Evolutionary conservation across 1,284 basidiomycete species (phyloP), one percentile per base, ranked within the genome.

Genomic region (Meira nashicola): DNA sequence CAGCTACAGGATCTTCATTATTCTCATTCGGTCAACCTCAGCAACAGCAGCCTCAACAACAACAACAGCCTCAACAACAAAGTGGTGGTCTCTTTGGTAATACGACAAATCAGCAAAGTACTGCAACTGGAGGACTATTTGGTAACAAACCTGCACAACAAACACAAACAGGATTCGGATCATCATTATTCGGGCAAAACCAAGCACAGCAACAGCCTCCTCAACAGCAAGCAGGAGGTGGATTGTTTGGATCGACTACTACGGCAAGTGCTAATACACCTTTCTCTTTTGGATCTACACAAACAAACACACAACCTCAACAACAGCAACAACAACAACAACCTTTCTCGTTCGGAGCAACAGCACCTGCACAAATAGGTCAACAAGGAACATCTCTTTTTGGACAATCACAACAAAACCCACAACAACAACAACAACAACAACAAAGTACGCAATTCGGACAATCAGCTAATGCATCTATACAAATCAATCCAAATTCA

Each of bases 371-470:
- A 14, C 14, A 15, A 23, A 48, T 2, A 8, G 21, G 21, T 19
- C 46, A 48, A 48, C 46, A 48, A 25, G 21, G 46, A 15, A 8
- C 46, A 23, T 48, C 46, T 7, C 21, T 48, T 5, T 48, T 48
- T 25, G 53, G 58, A 17, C 63, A 60, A 17, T 44, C 57, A 39
- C 59, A 62, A 44, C 57, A 55, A 19, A 47, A 49, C 37, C 63
- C 56, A 25, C 62, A 64, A 39, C 54, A 50, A 15, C 59, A 58
- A 37, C 56, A 64, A 9, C 63, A 61, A 15, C 38, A 49, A 1
- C 59, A 63, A 21, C 52, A 47, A 39, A 28, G 9, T 28, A 51
- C 28, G n/a, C 59, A 48, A n/a, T 54, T 54, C 8, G 28, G n/a
- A 23, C 57, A 59, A 33, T 44, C 44, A 17, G n/a, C 55, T 54